These are phyloP conservation scores for Gloeopeniophorella convolvens DNA, from an alignment of 768 basidiomycete species.

Conservation along the genomic window DNA sequence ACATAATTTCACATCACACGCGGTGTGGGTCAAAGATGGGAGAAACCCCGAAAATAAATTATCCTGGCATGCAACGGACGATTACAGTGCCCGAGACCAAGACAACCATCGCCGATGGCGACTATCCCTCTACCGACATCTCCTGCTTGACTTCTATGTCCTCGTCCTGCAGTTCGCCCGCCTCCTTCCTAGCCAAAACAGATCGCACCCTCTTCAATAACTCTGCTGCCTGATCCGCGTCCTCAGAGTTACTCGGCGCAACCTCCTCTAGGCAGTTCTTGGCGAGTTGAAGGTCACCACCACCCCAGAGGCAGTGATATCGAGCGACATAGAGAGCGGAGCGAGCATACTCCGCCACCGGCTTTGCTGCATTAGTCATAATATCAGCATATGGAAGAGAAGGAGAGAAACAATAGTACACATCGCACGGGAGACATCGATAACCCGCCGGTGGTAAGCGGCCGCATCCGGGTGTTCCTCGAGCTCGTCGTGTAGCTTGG, in stretches of 20 bases:
- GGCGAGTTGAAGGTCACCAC: slow-evolving; percentile 65
- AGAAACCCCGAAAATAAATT: too few species aligned
- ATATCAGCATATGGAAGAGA: slow-evolving; percentile 19
- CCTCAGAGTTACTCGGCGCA: slow-evolving; percentile 27
- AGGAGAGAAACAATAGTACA: slow-evolving; percentile 35
- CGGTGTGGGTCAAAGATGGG: too few species aligned
- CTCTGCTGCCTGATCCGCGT: slow-evolving; percentile 19
- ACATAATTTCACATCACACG: slow-evolving; percentile 9
- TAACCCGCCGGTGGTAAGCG: slow-evolving; percentile 74
- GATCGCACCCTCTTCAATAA: slow-evolving; percentile 19
- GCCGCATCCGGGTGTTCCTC: slow-evolving; percentile 64
- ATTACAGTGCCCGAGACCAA: too few species aligned
- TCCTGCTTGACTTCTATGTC: slow-evolving; percentile 5
- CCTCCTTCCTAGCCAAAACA: slow-evolving; percentile 13
- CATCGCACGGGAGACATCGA: slow-evolving; percentile 63
- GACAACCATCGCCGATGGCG: too few species aligned
- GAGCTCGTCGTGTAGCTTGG: slow-evolving; percentile 59
- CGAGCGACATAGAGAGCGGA: slow-evolving; percentile 84
- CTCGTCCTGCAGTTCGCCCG: neutral
- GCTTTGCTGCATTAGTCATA: slow-evolving; percentile 44
- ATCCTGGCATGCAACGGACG: too few species aligned
- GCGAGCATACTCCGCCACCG: slow-evolving; percentile 72
- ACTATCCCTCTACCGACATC: neutral
- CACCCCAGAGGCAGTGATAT: slow-evolving; percentile 57
- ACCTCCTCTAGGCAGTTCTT: slow-evolving; percentile 62